Percentiles rank a stretch among this genome's conserved stretches.
phyloP scores from a whole-genome alignment of 805 yeast species.

The Wickerhamiella bombiphila region DNA sequence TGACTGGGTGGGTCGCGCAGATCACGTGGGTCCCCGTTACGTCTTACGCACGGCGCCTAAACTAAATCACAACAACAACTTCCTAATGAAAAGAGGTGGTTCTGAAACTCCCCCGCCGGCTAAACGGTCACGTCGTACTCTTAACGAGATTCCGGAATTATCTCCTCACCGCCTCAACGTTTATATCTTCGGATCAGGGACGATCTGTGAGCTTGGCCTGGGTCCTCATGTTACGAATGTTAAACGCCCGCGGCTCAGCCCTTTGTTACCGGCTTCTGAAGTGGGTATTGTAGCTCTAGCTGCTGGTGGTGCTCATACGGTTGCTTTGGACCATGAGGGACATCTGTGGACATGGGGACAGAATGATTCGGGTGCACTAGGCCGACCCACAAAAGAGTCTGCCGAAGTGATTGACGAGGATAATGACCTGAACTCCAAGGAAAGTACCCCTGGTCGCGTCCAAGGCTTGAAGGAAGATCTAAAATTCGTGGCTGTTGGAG shows the following conservation, averaged over 20 bases:
- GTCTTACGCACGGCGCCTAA: neutral
- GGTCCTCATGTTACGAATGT: constrained; percentile 93
- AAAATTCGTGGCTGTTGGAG: constrained; percentile 66
- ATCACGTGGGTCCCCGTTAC: no score
- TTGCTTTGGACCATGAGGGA: constrained; percentile 65
- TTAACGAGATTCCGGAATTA: constrained; percentile 10
- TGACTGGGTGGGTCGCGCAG: no score
- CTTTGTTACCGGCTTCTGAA: constrained; percentile 47
- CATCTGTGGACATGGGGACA: constrained; percentile 98
- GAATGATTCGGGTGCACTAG: constrained; percentile 82
- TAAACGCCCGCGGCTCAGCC: constrained; percentile 87
- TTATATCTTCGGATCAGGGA: constrained; percentile 92
- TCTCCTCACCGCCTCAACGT: constrained; percentile 37
- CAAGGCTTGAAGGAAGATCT: constrained; percentile 42
- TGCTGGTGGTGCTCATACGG: constrained; percentile 90
- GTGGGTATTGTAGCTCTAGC: constrained; percentile 72
- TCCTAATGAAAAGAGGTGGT: constrained; percentile 9
- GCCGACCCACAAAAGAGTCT: constrained; percentile 66
- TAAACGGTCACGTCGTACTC: constrained; percentile 10
- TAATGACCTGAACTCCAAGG: constrained; percentile 76
- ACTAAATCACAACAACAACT: neutral
- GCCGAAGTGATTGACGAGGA: constrained; percentile 49
- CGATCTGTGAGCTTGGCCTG: constrained; percentile 95
- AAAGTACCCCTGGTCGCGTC: constrained; percentile 76
- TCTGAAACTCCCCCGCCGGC: constrained; percentile 6